Conservation (phyloP, 345 rosid genomes). For the Punica granatum region DNA sequence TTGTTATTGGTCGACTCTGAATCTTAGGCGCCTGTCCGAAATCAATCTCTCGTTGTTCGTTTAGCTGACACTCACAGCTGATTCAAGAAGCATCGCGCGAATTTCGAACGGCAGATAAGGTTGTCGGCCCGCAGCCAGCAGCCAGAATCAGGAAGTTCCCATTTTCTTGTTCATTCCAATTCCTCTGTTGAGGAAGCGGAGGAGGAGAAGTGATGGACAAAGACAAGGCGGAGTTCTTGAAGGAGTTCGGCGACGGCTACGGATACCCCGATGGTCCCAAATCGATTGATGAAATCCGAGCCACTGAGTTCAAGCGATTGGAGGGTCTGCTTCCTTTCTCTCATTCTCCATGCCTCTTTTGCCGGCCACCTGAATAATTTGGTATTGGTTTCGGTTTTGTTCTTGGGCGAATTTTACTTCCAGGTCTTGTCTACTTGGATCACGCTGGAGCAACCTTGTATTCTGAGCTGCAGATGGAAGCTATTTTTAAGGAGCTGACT, state of each 20-base stretch:
- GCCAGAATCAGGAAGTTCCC: not conserved
- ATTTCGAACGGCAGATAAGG: not conserved
- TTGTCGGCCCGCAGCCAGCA: not conserved
- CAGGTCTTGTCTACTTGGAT: conserved; percentile 79
- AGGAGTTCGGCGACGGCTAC: conserved; percentile 59
- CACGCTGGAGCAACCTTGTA: conserved; percentile 97
- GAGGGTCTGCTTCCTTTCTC: conserved; percentile 28
- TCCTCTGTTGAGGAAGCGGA: not conserved
- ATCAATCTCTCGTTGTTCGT: no score
- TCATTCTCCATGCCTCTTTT: not conserved
- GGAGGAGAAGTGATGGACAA: not conserved
- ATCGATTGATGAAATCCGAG: conserved; percentile 62
- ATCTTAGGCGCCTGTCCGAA: not conserved
- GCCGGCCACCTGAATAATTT: not conserved
- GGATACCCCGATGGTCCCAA: conserved; percentile 81
- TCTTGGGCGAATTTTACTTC: not conserved
- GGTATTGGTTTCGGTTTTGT: not conserved
- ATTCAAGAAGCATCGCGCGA: not conserved
- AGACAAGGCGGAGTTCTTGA: conserved; percentile 51
- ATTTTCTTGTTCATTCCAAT: no score
- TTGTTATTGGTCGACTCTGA: no score
- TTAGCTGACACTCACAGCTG: not conserved
- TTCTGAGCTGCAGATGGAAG: conserved; percentile 92
- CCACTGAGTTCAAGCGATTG: conserved; percentile 77
- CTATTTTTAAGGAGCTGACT: conserved; percentile 53